These are phyloP conservation scores for Entophlyctis luteolus DNA, from an alignment of 192 early-diverging fungal genomes.

Conservation along the genomic window DNA sequence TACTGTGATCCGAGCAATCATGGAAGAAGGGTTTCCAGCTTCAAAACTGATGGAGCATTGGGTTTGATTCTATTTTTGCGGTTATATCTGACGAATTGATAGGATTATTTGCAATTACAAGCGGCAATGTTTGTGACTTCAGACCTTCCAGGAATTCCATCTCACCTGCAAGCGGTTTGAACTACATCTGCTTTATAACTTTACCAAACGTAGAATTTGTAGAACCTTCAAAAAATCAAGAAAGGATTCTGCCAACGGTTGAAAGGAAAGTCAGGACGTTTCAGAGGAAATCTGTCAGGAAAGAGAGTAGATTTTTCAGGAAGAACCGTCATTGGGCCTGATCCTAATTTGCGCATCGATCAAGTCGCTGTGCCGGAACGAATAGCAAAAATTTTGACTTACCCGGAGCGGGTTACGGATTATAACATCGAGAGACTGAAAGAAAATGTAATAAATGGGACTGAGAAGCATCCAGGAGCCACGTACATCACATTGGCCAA, in stretches of 20 bases:
- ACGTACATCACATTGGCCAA: constrained; percentile 64
- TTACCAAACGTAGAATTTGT: background rate
- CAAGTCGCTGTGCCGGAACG: constrained; percentile 89
- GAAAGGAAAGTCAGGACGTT: constrained; percentile 98
- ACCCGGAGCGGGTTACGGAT: constrained; percentile 88
- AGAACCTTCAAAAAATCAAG: constrained; percentile 58
- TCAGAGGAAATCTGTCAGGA: constrained; percentile 96
- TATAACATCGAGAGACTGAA: constrained; percentile 83
- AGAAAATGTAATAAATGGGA: constrained; percentile 76
- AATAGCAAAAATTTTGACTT: constrained; percentile 89
- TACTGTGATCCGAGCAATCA: constrained; percentile 22
- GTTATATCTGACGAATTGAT: constrained; percentile 45
- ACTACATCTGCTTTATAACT: background rate
- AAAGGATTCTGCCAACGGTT: constrained; percentile 91
- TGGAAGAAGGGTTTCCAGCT: constrained; percentile 10
- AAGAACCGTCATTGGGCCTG: constrained; percentile 97
- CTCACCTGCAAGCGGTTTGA: constrained; percentile 41
- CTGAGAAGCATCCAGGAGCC: constrained; percentile 88
- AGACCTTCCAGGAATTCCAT: constrained; percentile 86
- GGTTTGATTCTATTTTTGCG: background rate
- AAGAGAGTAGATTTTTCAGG: constrained; percentile 99
- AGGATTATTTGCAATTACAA: constrained; percentile 91
- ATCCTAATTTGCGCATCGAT: constrained; percentile 97
- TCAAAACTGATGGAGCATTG: constrained; percentile 21
- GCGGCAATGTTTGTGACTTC: constrained; percentile 96